Percentiles rank a stretch among this genome's conserved stretches.
phyloP scores from a whole-genome alignment of 129 eudicot species.

The Erigeron canadensis region DNA sequence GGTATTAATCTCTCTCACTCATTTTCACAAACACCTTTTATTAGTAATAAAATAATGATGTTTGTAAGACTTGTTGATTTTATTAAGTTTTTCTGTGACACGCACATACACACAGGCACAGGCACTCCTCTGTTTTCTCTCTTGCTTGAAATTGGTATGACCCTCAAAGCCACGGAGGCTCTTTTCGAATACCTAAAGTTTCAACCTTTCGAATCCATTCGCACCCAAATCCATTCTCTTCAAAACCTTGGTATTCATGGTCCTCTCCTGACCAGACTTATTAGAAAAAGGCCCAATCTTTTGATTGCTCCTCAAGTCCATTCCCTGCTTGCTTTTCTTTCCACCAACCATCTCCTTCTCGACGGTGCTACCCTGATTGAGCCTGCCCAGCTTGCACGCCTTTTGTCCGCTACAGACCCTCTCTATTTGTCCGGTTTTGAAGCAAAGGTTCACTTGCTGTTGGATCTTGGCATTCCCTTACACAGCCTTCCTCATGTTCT shows the following conservation, averaged over 20 bases:
- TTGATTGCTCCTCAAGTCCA: conserved; percentile 55
- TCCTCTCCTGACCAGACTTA: conserved; percentile 40
- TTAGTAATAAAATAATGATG: too few relatives aligned
- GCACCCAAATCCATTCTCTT: conserved; percentile 45
- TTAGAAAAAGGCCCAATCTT: conserved; percentile 56
- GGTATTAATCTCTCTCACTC: conserved; percentile 32
- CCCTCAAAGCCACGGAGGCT: conserved; percentile 38
- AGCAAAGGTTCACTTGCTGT: conserved; percentile 49
- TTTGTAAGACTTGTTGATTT: neutral
- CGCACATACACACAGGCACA: conserved; percentile 15
- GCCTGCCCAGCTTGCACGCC: conserved; percentile 64
- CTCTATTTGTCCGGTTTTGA: conserved; percentile 56
- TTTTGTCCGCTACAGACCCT: conserved; percentile 52
- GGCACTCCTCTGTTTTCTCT: conserved; percentile 49
- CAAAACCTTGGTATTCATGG: conserved; percentile 54
- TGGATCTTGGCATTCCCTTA: conserved; percentile 58
- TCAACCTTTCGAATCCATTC: conserved; percentile 51
- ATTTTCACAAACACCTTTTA: conserved; percentile 27
- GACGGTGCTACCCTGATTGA: conserved; percentile 30
- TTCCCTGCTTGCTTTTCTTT: conserved; percentile 39
- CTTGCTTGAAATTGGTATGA: conserved; percentile 69
- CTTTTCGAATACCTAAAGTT: conserved; percentile 42
- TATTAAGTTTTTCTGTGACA: neutral
- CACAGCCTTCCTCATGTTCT: conserved; percentile 67
- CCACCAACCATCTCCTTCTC: conserved; percentile 36